Conservation (phyloP, 176 grass and related monocot species). For the Juncus effusus region DNA sequence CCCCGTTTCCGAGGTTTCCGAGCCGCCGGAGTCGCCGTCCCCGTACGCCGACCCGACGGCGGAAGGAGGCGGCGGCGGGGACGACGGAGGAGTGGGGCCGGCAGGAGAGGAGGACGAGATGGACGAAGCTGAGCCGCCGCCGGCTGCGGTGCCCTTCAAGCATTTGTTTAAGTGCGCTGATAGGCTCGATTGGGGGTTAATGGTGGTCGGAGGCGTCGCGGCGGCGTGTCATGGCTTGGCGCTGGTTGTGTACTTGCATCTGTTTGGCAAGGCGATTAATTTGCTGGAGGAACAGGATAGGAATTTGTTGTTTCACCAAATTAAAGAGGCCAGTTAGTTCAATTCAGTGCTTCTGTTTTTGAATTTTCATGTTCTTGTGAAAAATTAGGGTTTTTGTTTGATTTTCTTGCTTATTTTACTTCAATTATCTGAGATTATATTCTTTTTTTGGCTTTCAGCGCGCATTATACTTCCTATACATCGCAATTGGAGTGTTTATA, state of each 20-base stretch:
- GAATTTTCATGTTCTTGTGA: not conserved
- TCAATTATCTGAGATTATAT: conserved; percentile 11
- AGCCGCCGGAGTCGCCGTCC: conserved; percentile 91
- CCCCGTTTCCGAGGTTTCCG: conserved; percentile 89
- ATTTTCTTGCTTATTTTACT: not conserved
- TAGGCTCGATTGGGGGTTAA: conserved; percentile 76
- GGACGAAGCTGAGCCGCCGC: conserved; percentile 75
- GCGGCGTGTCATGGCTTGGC: conserved; percentile 86
- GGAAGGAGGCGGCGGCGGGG: conserved; percentile 31
- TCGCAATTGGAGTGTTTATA: conserved; percentile 79
- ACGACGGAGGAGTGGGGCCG: conserved; percentile 31
- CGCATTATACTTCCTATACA: conserved; percentile 84
- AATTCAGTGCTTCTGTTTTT: not conserved
- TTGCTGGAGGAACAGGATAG: conserved; percentile 42
- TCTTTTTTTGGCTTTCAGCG: conserved; percentile 48
- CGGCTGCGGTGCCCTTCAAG: conserved; percentile 76
- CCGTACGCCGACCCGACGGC: conserved; percentile 59
- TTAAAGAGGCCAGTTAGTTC: conserved; percentile 47
- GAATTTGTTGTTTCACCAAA: conserved; percentile 46
- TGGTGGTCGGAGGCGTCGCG: conserved; percentile 57
- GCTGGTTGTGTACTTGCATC: conserved; percentile 86
- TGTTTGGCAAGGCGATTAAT: conserved; percentile 86
- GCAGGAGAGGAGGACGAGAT: conserved; percentile 36
- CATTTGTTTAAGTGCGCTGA: conserved; percentile 90
- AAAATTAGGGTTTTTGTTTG: conserved; percentile 8